Percentiles rank a stretch among this genome's conserved stretches.
These are phyloP conservation scores for Trichoderma sp. DNA, from an alignment of 2,329 filamentous ascomycete genomes.

Conservation along the genomic window DNA sequence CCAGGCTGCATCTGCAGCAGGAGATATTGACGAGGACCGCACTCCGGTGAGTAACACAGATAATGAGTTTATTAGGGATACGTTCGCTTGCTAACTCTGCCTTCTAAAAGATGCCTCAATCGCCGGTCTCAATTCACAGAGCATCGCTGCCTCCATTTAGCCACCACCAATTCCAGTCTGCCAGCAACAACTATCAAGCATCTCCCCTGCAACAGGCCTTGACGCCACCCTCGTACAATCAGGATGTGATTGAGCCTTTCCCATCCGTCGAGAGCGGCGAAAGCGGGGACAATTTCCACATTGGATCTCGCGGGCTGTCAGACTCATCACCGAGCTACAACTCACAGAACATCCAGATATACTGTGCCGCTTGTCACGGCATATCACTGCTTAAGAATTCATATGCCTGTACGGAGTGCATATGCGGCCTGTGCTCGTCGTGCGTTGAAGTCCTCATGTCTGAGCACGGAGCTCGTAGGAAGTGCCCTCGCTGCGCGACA, in stretches of 20 bases:
- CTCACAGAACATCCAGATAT: conserved; percentile 80
- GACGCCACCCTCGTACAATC: conserved; percentile 74
- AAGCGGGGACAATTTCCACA: conserved; percentile 72
- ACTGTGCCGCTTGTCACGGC: conserved; percentile 84
- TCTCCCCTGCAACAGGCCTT: conserved; percentile 89
- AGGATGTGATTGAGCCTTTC: conserved; percentile 74
- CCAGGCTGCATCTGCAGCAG: conserved; percentile 76
- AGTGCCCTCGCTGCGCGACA: conserved; percentile 77
- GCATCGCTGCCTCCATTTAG: conserved; percentile 63
- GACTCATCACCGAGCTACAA: conserved; percentile 74
- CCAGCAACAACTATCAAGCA: conserved; percentile 69
- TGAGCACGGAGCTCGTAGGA: conserved; percentile 72
- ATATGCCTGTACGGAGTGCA: conserved; percentile 94
- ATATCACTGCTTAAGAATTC: conserved; percentile 77
- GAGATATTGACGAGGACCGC: conserved; percentile 86
- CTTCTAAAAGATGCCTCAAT: conserved; percentile 58
- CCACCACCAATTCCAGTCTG: conserved; percentile 60
- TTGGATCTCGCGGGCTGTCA: conserved; percentile 63
- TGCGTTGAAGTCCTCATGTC: conserved; percentile 81
- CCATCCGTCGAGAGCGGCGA: conserved; percentile 83
- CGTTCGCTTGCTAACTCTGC: background rate
- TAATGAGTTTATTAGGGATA: background rate
- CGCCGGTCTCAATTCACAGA: conserved; percentile 63
- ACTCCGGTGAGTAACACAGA: conserved; percentile 68
- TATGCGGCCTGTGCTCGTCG: conserved; percentile 85